Percentiles rank a stretch among this genome's conserved stretches.
Conservation (phyloP, 306 rosid genomes). For the Trifolium fragiferum region DNA sequence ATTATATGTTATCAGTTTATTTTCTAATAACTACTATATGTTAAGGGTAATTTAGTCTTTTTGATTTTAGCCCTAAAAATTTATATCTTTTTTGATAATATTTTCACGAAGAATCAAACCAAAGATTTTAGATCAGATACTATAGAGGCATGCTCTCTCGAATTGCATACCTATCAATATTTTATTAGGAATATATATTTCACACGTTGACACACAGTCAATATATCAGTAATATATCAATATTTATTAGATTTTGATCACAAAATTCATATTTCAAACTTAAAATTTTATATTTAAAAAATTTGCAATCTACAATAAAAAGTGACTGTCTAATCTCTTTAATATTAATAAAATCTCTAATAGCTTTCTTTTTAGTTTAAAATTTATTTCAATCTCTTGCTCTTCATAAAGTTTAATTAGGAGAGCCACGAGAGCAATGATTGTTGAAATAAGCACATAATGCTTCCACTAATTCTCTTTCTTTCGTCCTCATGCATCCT, state of each 20-base stretch:
- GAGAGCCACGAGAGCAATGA: constrained; percentile 91
- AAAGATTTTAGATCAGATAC: not conserved
- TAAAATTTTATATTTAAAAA: too few relatives aligned
- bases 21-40: too few relatives aligned
- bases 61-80: not conserved
- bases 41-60: not conserved
- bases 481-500: not conserved
- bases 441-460: constrained; percentile 69
- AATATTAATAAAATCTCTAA: constrained; percentile 50
- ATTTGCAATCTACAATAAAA: too few relatives aligned
- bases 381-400: constrained; percentile 45
- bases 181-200: not conserved
- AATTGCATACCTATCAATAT: not conserved
- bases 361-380: constrained; percentile 46
- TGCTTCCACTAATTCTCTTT: constrained; percentile 51
- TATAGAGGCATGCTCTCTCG: not conserved
- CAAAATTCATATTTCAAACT: not conserved
- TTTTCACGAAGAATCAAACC: not conserved
- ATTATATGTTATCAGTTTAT: too few relatives aligned
- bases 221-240: too few relatives aligned
- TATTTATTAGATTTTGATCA: too few relatives aligned
- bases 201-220: not conserved
- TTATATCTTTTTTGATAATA: not conserved
- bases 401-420: constrained; percentile 54
- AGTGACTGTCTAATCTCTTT: not conserved